A percentile compares a stretch with the other conserved stretches of the same genome.
Evolutionary conservation across 257 asterid species (phyloP).

Genomic region (Coffea eugenioides): DNA sequence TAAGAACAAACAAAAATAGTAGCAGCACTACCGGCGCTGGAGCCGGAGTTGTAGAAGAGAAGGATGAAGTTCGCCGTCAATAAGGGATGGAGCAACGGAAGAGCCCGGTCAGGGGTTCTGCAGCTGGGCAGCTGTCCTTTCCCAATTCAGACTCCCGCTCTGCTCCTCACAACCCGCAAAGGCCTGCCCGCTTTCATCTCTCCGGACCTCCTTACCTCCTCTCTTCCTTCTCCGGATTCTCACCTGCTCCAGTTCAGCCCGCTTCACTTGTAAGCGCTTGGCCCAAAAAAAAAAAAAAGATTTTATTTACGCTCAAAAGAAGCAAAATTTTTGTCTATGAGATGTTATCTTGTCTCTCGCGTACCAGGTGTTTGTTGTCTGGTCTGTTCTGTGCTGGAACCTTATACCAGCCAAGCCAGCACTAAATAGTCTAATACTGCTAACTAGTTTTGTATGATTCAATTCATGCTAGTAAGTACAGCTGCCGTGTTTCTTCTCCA

Average conservation of each 20-base stretch:
- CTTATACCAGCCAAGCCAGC: too few relatives aligned
- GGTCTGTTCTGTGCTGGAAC: conserved; percentile 10
- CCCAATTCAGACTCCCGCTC: conserved; percentile 74
- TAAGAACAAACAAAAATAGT: too few relatives aligned
- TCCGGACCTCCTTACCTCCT: conserved; percentile 71
- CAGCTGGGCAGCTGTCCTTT: conserved; percentile 51
- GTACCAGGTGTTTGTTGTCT: conserved; percentile 23
- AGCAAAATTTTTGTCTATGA: conserved; percentile 1
- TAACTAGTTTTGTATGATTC: too few relatives aligned
- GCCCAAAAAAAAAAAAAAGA: too few relatives aligned
- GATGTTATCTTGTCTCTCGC: conserved; percentile 1
- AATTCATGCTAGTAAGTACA: not conserved
- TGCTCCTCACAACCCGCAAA: conserved; percentile 77
- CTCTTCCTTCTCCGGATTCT: conserved; percentile 78
- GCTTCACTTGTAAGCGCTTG: conserved; percentile 55
- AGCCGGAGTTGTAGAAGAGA: not conserved
- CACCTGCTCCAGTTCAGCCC: conserved; percentile 82
- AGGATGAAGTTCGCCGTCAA: conserved; percentile 62
- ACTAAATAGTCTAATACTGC: too few relatives aligned
- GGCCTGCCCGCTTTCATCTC: conserved; percentile 83
- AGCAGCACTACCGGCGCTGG: too few relatives aligned
- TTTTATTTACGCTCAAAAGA: too few relatives aligned
- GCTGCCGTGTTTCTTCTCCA: conserved; percentile 21
- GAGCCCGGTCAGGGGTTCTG: conserved; percentile 65
- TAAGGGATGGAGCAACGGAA: conserved; percentile 70